Evolutionary conservation across 2,329 filamentous ascomycete species (phyloP).

Genomic region (Colletotrichum noveboracense): DNA sequence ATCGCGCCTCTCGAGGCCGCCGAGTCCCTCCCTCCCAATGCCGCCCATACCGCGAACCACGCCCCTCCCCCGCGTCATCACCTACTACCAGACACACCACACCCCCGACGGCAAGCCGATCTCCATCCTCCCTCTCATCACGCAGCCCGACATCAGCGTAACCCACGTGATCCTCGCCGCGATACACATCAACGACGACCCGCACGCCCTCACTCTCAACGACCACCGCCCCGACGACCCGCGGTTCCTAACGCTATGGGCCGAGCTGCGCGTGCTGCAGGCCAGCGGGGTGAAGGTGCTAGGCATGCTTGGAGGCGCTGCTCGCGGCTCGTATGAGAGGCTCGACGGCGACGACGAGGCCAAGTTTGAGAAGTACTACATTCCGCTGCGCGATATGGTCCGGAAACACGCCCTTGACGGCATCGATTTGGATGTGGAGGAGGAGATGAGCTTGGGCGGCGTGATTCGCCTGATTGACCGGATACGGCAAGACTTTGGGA

Average conservation of each 20-base stretch:
- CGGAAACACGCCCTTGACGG: constrained; percentile 68
- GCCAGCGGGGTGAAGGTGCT: constrained; percentile 78
- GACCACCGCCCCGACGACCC: constrained; percentile 74
- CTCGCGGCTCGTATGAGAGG: constrained; percentile 70
- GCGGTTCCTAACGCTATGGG: constrained; percentile 77
- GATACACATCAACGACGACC: constrained; percentile 77
- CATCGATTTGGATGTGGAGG: constrained; percentile 81
- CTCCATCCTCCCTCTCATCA: constrained; percentile 59
- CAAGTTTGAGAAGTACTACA: constrained; percentile 77
- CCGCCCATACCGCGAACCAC: constrained; percentile 13
- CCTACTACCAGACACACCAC: constrained; percentile 63
- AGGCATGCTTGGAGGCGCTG: constrained; percentile 88
- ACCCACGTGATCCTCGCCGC: constrained; percentile 90
- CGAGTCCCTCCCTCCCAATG: not conserved
- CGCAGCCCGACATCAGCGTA: constrained; percentile 49
- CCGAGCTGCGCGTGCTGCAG: constrained; percentile 75
- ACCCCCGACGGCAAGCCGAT: constrained; percentile 47
- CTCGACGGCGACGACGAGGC: constrained; percentile 59
- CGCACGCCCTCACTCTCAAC: constrained; percentile 77
- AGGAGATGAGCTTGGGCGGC: constrained; percentile 71
- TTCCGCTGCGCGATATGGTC: constrained; percentile 70
- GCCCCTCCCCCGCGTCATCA: constrained; percentile 51
- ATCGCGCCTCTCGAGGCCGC: not conserved
- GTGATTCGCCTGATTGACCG: constrained; percentile 71
- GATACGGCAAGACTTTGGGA: constrained; percentile 72